Evolutionary conservation across 148 eudicot species (phyloP).

Genomic region (Salicornia ramosissima): DNA sequence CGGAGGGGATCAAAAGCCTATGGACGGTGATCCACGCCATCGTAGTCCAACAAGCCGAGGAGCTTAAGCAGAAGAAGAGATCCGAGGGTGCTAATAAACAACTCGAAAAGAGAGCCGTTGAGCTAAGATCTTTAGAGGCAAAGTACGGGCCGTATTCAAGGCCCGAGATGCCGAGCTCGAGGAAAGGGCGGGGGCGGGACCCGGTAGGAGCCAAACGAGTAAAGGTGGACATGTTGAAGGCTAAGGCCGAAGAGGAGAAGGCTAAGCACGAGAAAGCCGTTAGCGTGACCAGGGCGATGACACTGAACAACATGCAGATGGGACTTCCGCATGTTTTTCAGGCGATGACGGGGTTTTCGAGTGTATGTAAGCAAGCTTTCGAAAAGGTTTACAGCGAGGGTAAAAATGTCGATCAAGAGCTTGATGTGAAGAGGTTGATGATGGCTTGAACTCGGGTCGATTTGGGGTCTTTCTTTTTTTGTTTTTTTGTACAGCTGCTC

Average conservation of each 20-base stretch:
- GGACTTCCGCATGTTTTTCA: constrained; percentile 85
- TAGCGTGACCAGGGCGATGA: constrained; percentile 67
- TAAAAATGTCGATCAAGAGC: constrained; percentile 47
- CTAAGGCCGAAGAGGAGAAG: constrained; percentile 84
- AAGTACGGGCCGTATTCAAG: constrained; percentile 54
- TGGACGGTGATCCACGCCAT: constrained; percentile 59
- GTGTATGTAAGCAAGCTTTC: constrained; percentile 58
- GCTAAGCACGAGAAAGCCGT: constrained; percentile 66
- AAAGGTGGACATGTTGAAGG: constrained; percentile 51
- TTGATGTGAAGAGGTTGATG: constrained; percentile 58
- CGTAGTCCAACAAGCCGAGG: constrained; percentile 69
- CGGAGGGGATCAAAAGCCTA: constrained; percentile 75
- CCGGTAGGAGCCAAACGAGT: constrained; percentile 57
- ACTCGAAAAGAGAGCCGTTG: constrained; percentile 58
- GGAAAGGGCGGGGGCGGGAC: constrained; percentile 44
- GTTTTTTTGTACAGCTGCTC: background rate
- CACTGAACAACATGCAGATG: constrained; percentile 77
- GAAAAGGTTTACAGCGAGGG: constrained; percentile 66
- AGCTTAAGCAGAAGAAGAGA: constrained; percentile 74
- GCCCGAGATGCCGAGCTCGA: constrained; percentile 29
- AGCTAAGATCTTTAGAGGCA: constrained; percentile 52
- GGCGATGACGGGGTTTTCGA: constrained; percentile 81
- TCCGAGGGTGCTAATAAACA: constrained; percentile 63
- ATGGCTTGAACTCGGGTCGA: constrained; percentile 16
- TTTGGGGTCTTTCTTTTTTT: background rate